A percentile compares a stretch with the other conserved stretches of the same genome.
These are phyloP conservation scores for Phytomonas sp. DNA, from an alignment of 208 protist species.

Conservation along the genomic window DNA sequence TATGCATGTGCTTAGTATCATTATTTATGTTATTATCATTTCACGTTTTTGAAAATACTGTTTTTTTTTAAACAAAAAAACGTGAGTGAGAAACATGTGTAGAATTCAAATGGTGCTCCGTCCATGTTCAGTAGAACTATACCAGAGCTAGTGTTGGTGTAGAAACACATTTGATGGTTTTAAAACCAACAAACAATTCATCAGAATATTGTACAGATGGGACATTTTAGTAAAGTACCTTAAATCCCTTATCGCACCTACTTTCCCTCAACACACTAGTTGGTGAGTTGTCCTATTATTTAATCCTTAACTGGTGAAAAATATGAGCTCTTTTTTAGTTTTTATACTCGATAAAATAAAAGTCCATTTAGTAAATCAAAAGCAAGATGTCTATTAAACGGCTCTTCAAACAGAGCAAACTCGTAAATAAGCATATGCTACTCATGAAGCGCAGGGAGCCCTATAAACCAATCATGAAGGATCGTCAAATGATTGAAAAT, in stretches of 20 bases:
- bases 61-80: background rate
- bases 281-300: background rate
- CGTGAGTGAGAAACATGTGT: background rate
- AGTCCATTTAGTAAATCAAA: background rate
- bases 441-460: slow-evolving; percentile 27
- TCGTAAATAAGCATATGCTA: slow-evolving; percentile 38
- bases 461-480: slow-evolving; percentile 54
- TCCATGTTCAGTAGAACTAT: background rate
- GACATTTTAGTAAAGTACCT: background rate
- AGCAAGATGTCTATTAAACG: slow-evolving; percentile 23
- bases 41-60: background rate
- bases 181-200: background rate
- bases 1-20: background rate
- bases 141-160: background rate
- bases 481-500: slow-evolving; percentile 55
- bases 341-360: background rate
- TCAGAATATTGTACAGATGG: background rate
- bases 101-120: background rate
- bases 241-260: background rate
- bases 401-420: slow-evolving; percentile 32
- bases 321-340: background rate
- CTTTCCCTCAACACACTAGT: background rate
- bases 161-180: background rate
- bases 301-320: background rate
- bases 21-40: background rate